Evolutionary conservation across 306 rosid genomes (phyloP).

Genomic region (Potentilla sterilis): DNA sequence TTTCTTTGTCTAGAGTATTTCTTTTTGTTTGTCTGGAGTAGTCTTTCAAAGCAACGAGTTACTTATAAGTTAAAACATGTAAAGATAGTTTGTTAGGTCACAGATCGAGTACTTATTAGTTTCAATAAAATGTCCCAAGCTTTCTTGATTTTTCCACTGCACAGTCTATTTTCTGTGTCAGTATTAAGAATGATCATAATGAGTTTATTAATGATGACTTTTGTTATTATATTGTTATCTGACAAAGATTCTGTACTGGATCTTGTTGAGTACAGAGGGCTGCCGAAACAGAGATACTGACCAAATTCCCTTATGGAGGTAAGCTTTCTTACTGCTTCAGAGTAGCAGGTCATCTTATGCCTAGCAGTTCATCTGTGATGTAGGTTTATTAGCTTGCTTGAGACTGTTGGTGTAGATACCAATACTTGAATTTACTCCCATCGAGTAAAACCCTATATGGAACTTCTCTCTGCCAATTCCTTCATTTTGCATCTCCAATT

Average conservation of each 20-base stretch:
- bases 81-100: background rate
- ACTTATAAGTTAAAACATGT: background rate
- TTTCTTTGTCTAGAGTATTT: background rate
- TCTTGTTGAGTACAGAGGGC: slow-evolving; percentile 65
- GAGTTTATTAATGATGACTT: background rate
- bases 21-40: background rate
- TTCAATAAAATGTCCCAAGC: background rate
- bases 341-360: background rate
- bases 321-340: slow-evolving; percentile 20
- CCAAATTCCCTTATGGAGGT: slow-evolving; percentile 85
- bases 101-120: background rate
- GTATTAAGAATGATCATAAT: background rate
- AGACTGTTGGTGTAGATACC: background rate
- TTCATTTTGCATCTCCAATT: background rate
- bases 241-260: slow-evolving; percentile 9
- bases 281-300: slow-evolving; percentile 76
- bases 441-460: background rate
- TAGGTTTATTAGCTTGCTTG: background rate
- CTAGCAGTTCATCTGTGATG: background rate
- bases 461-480: background rate
- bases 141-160: background rate
- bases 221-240: slow-evolving; percentile 11
- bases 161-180: background rate
- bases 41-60: background rate
- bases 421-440: background rate